phyloP scores from a whole-genome alignment of 495 filamentous ascomycete species.

The Chaetomidium leptoderma region DNA sequence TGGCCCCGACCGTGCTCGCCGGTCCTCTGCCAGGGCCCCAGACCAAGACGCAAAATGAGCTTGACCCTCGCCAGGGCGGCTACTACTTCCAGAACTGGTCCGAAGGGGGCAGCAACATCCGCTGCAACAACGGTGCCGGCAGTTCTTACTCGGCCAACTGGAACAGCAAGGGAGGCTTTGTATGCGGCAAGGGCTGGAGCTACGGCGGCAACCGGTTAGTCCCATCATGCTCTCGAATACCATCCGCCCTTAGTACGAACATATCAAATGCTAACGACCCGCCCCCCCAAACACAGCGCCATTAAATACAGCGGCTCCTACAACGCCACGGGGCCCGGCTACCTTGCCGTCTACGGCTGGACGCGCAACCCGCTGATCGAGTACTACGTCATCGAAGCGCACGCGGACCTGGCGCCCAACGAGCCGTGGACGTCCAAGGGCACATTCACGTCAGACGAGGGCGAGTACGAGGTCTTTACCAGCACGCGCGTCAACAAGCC shows the following conservation, averaged over 20 bases:
- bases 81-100: conserved; percentile 63
- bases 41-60: conserved; percentile 11
- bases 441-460: conserved; percentile 52
- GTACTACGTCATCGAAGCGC: conserved; percentile 62
- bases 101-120: conserved; percentile 50
- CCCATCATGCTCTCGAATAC: background rate
- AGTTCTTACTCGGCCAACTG: conserved; percentile 54
- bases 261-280: background rate
- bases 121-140: conserved; percentile 50
- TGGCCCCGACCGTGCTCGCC: background rate
- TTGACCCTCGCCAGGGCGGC: conserved; percentile 42
- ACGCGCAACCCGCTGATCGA: conserved; percentile 60
- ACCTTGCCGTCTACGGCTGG: conserved; percentile 63
- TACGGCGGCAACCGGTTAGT: conserved; percentile 47
- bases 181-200: conserved; percentile 59
- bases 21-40: background rate
- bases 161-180: conserved; percentile 53
- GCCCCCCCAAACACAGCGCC: conserved; percentile 26
- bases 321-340: conserved; percentile 54
- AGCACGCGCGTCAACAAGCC: conserved; percentile 55
- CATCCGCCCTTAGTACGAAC: background rate
- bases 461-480: conserved; percentile 54
- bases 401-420: conserved; percentile 53
- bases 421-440: conserved; percentile 50
- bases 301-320: conserved; percentile 55